These are phyloP conservation scores for Fragaria vesca DNA, from an alignment of 306 rosid species.

Conservation along the genomic window DNA sequence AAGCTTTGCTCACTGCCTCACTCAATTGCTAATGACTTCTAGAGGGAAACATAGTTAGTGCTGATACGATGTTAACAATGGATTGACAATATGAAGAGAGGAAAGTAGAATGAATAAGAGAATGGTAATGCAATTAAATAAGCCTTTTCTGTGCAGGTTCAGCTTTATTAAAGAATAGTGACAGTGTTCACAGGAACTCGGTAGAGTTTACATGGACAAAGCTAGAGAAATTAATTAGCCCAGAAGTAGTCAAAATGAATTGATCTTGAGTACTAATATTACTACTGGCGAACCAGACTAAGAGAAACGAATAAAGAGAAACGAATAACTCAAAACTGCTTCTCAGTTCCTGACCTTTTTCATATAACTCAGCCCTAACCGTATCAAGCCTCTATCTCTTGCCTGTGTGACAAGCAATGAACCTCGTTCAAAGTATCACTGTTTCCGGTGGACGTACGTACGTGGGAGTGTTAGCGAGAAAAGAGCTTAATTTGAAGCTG, in stretches of 20 bases:
- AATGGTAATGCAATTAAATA: not conserved
- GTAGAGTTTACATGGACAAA: conserved; percentile 7
- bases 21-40: not conserved
- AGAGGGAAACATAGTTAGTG: not conserved
- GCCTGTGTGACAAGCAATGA: not conserved
- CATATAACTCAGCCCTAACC: not conserved
- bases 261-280: conserved; percentile 6
- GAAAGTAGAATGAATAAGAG: not conserved
- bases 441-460: no score
- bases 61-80: not conserved
- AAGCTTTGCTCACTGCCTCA: not conserved
- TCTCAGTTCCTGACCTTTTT: not conserved
- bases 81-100: not conserved
- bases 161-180: not conserved
- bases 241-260: conserved; percentile 8
- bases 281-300: not conserved
- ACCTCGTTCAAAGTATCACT: no score
- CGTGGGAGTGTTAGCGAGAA: no score
- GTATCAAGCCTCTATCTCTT: not conserved
- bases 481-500: no score
- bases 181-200: not conserved
- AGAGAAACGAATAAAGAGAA: not conserved
- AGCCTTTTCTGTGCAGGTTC: not conserved
- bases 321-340: not conserved
- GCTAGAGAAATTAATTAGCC: not conserved